Evolutionary conservation across 805 yeast species (phyloP), one percentile per base, ranked within the genome.

Genomic region (Candida koratica): DNA sequence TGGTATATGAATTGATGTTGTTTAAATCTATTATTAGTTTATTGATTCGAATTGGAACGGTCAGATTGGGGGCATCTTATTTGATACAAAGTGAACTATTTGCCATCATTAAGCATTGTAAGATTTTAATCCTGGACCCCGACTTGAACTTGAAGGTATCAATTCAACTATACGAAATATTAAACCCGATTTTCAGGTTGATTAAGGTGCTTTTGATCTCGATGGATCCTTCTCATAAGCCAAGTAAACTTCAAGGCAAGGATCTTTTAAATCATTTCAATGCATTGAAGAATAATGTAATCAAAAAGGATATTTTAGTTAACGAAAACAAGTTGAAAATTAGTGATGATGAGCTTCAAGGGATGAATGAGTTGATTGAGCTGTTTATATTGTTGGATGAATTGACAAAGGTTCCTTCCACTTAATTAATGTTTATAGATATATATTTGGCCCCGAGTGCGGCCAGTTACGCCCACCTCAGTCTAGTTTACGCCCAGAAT

Each of bases 61-160:
- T 84, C 0, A 76, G 84, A 43, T 52, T 55, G 6, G 97, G 98
- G 3, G 88, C 97, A 0, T 75, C 76, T 33, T 81, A 79, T 37
- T 62, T 90, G 36, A 58, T 88, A 16, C 87, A 86, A 48, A 74
- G 82, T 46, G 90, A 82, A 33, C 55, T 90, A 6, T 80, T 88
- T 54, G 71, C 77, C 12, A 64, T 76, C 1, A 64, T 89, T 36
- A 73, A 68, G 38, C 64, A 73, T 9, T 75, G 81, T 25, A 60
- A 60, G 13, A 73, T 87, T 43, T 60, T 86, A 28, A 55, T 64
- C 23, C 68, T 80, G 25, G 96, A 89, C 55, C 88, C 93, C 0
- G 96, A 84, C 51, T 61, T 87, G 23, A 95, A 94, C 0, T 77
- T 84, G 3, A 44, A 75, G 15, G 45, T 44, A n/a, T 35, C 45